phyloP scores from a whole-genome alignment of 2,329 filamentous ascomycete species.

The Graphium sp. region DNA sequence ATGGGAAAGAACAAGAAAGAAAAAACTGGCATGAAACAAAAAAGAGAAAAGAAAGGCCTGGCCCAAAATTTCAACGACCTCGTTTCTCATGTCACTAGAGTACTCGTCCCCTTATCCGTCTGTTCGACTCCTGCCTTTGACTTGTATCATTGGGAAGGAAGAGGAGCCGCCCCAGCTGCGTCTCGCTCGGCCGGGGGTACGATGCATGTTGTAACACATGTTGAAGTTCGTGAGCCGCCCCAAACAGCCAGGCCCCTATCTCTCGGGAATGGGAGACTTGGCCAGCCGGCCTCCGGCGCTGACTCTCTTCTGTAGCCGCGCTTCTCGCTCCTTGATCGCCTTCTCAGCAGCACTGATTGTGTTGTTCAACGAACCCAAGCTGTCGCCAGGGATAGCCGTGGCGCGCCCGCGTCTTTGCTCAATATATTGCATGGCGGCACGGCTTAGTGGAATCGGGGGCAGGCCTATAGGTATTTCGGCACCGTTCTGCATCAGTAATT shows the following conservation, averaged over 20 bases:
- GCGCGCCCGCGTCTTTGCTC: constrained; percentile 52
- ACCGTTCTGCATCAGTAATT: constrained; percentile 84
- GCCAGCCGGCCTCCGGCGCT: constrained; percentile 61
- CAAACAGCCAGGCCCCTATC: constrained; percentile 24
- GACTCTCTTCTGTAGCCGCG: constrained; percentile 59
- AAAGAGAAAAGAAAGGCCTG: not conserved
- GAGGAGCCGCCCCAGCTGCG: not conserved
- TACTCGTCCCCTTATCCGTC: not conserved
- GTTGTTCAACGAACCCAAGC: constrained; percentile 24
- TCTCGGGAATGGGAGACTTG: constrained; percentile 45
- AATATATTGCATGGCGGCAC: constrained; percentile 66
- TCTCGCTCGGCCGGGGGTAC: not conserved
- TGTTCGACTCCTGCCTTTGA: too few relatives aligned
- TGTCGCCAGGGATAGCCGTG: constrained; percentile 32
- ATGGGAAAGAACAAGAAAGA: not conserved
- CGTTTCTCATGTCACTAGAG: not conserved
- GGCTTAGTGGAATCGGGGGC: constrained; percentile 70
- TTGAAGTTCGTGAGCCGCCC: constrained; percentile 4
- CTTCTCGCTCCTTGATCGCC: constrained; percentile 21
- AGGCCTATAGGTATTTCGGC: constrained; percentile 64
- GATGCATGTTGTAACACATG: not conserved
- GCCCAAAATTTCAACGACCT: too few relatives aligned
- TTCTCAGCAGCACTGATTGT: constrained; percentile 1
- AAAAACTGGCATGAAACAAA: constrained; percentile 1
- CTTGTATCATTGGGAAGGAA: not conserved